These are phyloP conservation scores for Acidiella bohemica DNA, from an alignment of 495 filamentous ascomycete species.

Conservation along the genomic window DNA sequence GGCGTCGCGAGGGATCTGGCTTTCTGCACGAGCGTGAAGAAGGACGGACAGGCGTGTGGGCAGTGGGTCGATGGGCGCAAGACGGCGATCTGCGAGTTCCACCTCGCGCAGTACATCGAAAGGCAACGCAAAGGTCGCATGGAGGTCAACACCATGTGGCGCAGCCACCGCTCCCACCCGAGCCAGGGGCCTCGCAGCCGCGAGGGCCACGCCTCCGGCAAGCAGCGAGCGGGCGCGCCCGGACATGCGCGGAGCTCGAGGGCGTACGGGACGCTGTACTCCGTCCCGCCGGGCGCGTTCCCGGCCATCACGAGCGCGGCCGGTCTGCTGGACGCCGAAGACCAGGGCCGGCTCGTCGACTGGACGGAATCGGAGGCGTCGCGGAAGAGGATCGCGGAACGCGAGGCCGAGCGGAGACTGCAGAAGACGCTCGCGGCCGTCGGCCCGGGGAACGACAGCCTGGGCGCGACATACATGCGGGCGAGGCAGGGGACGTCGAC, in stretches of 20 bases:
- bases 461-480: slow-evolving; percentile 69
- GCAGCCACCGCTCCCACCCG: slow-evolving; percentile 23
- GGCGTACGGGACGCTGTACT: slow-evolving; percentile 12
- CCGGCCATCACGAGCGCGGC: slow-evolving; percentile 31
- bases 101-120: slow-evolving; percentile 65
- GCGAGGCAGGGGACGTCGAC: not conserved
- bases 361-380: slow-evolving; percentile 21
- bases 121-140: slow-evolving; percentile 51
- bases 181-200: not conserved
- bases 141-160: slow-evolving; percentile 61
- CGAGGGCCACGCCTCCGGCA: slow-evolving; percentile 1
- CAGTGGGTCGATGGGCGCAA: slow-evolving; percentile 77
- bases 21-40: slow-evolving; percentile 72
- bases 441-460: slow-evolving; percentile 42
- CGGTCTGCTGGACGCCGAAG: slow-evolving; percentile 50
- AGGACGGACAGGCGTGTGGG: slow-evolving; percentile 68
- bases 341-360: not conserved
- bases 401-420: slow-evolving; percentile 72
- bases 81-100: slow-evolving; percentile 87
- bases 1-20: slow-evolving; percentile 75
- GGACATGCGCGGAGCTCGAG: slow-evolving; percentile 2
- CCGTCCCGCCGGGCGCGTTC: slow-evolving; percentile 1
- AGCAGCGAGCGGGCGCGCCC: slow-evolving; percentile 17
- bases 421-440: slow-evolving; percentile 48
- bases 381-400: slow-evolving; percentile 51